phyloP scores from a whole-genome alignment of 768 basidiomycete genomes.

The Lentinus tigrinus region DNA sequence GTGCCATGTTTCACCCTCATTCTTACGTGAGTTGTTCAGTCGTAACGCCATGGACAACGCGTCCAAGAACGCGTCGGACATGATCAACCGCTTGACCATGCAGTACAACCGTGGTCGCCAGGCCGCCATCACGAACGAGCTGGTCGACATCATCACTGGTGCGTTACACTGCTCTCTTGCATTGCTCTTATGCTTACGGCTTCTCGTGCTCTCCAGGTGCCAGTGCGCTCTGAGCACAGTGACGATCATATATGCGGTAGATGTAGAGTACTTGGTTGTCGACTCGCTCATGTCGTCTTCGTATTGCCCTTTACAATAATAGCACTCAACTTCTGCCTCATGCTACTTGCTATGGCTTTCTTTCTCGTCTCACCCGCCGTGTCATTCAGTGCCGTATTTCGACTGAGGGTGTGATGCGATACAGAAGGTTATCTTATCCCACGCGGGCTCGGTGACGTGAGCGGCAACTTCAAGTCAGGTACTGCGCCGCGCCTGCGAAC shows the following conservation, averaged over 20 bases:
- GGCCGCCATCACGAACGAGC: conserved; percentile 95
- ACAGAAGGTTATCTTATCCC: neutral
- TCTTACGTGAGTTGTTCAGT: conserved; percentile 37
- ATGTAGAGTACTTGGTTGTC: conserved; percentile 10
- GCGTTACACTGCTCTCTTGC: conserved; percentile 23
- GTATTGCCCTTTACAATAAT: conserved; percentile 12
- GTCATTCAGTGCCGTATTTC: neutral
- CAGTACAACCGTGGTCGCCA: conserved; percentile 99
- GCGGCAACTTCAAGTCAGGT: neutral
- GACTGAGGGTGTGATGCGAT: neutral
- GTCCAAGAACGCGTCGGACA: conserved; percentile 95
- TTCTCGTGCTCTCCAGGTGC: conserved; percentile 35
- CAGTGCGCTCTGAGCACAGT: conserved; percentile 39
- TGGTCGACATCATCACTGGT: conserved; percentile 93
- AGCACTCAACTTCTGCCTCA: conserved; percentile 5
- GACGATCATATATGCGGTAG: neutral
- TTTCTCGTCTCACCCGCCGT: neutral
- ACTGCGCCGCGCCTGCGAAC: neutral
- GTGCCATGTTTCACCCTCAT: neutral
- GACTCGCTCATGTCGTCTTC: conserved; percentile 5
- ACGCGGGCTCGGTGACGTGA: conserved; percentile 9
- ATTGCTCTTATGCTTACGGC: neutral
- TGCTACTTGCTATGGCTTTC: neutral
- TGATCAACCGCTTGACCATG: conserved; percentile 87
- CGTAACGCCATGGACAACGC: conserved; percentile 99